Evolutionary conservation across 2,329 filamentous ascomycete genomes (phyloP).

Genomic region (Davidsoniella neocaledoniae): DNA sequence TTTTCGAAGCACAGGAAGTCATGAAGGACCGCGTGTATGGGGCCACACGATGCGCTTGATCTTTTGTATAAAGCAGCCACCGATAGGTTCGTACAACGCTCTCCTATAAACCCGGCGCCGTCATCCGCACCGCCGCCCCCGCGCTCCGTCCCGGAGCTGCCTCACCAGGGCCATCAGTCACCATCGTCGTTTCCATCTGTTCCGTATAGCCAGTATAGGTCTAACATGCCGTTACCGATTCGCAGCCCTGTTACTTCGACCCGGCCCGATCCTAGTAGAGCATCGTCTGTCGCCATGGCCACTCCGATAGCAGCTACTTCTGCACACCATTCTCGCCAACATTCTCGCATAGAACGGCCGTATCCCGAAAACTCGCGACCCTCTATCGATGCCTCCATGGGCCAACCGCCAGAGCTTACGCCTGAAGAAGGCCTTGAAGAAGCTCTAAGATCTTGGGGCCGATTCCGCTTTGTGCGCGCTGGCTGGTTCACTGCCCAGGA

Average conservation of each 20-base stretch:
- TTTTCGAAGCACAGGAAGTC: conserved; percentile 43
- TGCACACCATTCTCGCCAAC: conserved; percentile 3
- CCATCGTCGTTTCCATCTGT: neutral
- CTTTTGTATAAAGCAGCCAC: conserved; percentile 76
- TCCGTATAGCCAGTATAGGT: conserved; percentile 30
- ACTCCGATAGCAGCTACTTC: conserved; percentile 2
- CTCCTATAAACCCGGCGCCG: conserved; percentile 10
- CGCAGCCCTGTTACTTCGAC: conserved; percentile 22
- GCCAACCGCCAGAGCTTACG: conserved; percentile 23
- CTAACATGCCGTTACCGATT: conserved; percentile 68
- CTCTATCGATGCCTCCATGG: conserved; percentile 24
- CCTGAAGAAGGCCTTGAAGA: conserved; percentile 21
- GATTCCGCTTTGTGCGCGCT: conserved; percentile 86
- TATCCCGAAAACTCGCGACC: conserved; percentile 8
- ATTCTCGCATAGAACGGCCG: conserved; percentile 3
- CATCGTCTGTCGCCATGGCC: conserved; percentile 4
- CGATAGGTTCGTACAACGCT: conserved; percentile 30
- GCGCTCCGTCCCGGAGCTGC: neutral
- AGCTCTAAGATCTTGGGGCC: conserved; percentile 73
- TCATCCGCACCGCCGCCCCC: neutral
- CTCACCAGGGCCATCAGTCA: neutral
- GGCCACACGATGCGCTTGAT: conserved; percentile 82
- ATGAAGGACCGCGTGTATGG: conserved; percentile 66
- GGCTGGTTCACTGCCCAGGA: conserved; percentile 94
- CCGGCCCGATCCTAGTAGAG: conserved; percentile 11